These are phyloP conservation scores for Colletotrichum noveboracense DNA, from an alignment of 2,329 filamentous ascomycete species.

Conservation along the genomic window DNA sequence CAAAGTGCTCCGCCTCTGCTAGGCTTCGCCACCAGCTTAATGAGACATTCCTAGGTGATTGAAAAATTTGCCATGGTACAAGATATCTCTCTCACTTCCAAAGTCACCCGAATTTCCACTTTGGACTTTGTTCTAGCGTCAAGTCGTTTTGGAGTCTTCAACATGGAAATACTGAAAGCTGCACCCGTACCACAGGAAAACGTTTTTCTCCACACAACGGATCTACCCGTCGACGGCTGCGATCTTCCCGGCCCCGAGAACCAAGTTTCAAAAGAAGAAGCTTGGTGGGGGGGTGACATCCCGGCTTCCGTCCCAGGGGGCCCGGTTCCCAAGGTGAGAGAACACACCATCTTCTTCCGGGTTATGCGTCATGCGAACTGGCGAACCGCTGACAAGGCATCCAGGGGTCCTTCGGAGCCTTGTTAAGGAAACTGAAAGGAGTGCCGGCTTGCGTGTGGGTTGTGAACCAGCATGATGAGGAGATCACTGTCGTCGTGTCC, in stretches of 20 bases:
- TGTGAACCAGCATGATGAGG: not conserved
- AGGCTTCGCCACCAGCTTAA: no score
- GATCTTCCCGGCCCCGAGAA: not conserved
- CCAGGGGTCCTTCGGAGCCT: not conserved
- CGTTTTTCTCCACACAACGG: not conserved
- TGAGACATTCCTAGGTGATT: no score
- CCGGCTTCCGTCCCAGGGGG: not conserved
- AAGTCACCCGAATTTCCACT: rapidly evolving
- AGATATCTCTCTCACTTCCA: no score
- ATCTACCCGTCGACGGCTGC: not conserved
- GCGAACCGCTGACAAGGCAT: not conserved
- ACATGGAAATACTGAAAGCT: not conserved
- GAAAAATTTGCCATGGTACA: no score
- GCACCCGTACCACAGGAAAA: rapidly evolving
- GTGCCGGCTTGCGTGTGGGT: not conserved
- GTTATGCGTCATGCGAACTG: not conserved
- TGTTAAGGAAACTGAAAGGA: not conserved
- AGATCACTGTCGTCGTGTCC: not conserved
- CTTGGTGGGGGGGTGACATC: not conserved
- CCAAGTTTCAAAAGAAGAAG: not conserved
- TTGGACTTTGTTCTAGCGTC: not conserved
- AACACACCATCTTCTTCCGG: not conserved
- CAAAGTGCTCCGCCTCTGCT: not conserved
- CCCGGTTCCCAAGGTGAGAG: not conserved
- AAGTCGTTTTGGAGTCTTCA: not conserved